Percentiles rank a stretch among this genome's conserved stretches.
phyloP scores from a whole-genome alignment of 1,284 basidiomycete species.

The Tausonia pullulans region DNA sequence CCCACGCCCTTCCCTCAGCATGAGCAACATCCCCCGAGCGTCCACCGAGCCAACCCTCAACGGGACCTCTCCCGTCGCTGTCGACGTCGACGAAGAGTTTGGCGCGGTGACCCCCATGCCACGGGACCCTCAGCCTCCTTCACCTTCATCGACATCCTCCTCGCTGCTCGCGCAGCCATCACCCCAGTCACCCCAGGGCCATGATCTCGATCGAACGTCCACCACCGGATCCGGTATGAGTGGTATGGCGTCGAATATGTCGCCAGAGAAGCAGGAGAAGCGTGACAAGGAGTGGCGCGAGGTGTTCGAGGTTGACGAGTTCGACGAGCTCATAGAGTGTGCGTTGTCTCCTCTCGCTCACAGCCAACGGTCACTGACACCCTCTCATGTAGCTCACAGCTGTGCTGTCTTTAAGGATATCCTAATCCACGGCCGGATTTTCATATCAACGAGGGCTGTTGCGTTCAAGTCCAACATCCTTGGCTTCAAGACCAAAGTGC shows the following conservation, averaged over 20 bases:
- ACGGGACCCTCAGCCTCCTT: too few species aligned
- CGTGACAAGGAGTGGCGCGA: slow-evolving; percentile 21
- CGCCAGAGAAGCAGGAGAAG: slow-evolving; percentile 8
- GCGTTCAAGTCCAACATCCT: slow-evolving; percentile 22
- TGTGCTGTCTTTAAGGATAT: slow-evolving; percentile 20
- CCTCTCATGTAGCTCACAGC: slow-evolving; percentile 16
- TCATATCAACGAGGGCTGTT: slow-evolving; percentile 17
- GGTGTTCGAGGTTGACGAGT: slow-evolving; percentile 13
- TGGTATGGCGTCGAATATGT: background rate
- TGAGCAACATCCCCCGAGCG: too few species aligned
- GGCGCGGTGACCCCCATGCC: too few species aligned
- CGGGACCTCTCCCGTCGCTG: too few species aligned
- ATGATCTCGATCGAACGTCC: too few species aligned
- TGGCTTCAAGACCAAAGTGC: slow-evolving; percentile 20
- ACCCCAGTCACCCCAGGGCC: too few species aligned
- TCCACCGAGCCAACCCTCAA: too few species aligned
- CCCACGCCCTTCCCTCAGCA: too few species aligned
- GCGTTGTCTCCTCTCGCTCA: slow-evolving; percentile 1
- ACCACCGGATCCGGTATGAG: too few species aligned
- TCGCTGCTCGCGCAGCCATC: too few species aligned
- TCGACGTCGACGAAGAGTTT: too few species aligned
- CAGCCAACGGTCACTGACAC: background rate
- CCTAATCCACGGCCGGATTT: slow-evolving; percentile 22
- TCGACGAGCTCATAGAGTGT: slow-evolving; percentile 21
- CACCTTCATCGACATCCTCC: too few species aligned